Percentiles rank a stretch among this genome's conserved stretches.
Conservation (phyloP, 2,329 filamentous ascomycete genomes). For the Shiraia sp. region DNA sequence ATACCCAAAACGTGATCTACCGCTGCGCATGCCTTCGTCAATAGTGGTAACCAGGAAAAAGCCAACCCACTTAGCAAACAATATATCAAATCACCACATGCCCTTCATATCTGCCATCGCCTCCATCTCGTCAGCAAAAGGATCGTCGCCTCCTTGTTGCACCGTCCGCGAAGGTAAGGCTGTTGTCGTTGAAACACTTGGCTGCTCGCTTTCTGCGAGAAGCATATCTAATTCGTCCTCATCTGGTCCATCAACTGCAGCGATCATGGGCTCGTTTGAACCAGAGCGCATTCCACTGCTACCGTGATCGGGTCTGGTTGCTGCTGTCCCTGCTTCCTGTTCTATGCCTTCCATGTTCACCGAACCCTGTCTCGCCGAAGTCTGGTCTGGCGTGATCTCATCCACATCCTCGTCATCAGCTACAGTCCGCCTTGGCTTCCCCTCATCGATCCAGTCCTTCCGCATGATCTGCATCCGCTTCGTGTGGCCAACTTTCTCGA, state of each 20-base stretch:
- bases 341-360: constrained; percentile 17
- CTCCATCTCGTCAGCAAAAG: constrained; percentile 46
- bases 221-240: constrained; percentile 59
- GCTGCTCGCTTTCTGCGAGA: constrained; percentile 52
- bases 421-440: constrained; percentile 56
- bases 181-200: constrained; percentile 8
- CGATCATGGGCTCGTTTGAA: constrained; percentile 17
- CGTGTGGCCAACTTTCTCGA: constrained; percentile 91
- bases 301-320: constrained; percentile 2
- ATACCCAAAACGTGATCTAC: not conserved
- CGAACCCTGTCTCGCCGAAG: constrained; percentile 4
- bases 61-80: no score
- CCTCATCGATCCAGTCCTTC: constrained; percentile 81
- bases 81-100: constrained; percentile 41
- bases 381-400: constrained; percentile 1
- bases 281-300: not conserved
- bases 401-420: constrained; percentile 38
- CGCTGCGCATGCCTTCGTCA: no score
- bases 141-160: constrained; percentile 32
- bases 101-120: constrained; percentile 46
- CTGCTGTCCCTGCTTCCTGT: not conserved
- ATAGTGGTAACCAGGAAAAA: no score
- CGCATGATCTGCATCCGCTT: constrained; percentile 75
- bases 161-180: constrained; percentile 11
- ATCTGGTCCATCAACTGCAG: constrained; percentile 49